Conservation (phyloP, 2,329 filamentous ascomycete species). For the Colletotrichum sp. region DNA sequence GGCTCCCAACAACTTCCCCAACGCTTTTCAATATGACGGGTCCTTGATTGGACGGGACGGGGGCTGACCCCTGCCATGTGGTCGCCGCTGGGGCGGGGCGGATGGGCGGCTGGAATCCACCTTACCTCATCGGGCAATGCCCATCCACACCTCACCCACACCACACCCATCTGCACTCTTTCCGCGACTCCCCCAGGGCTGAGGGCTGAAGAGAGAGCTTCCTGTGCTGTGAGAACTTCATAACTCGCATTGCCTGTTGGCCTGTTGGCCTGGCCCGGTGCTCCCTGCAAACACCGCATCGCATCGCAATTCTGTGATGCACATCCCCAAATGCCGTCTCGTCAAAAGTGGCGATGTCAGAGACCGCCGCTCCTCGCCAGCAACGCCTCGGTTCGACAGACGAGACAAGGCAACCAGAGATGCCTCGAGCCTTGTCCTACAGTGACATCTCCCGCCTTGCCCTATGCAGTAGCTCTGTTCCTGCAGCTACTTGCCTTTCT, state of each 20-base stretch:
- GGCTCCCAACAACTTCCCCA: constrained; percentile 21
- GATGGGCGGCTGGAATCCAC: constrained; percentile 11
- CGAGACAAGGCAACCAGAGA: not conserved
- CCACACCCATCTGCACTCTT: not conserved
- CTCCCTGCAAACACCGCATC: not conserved
- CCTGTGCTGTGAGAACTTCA: not conserved
- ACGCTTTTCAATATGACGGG: constrained; percentile 17
- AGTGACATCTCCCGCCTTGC: not conserved
- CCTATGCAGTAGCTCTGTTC: constrained; percentile 7
- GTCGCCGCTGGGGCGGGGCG: constrained; percentile 12
- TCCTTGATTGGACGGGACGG: constrained; percentile 10
- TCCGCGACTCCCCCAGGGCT: not conserved
- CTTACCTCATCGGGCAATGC: not conserved
- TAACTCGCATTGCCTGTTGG: not conserved
- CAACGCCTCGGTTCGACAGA: not conserved
- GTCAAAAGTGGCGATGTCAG: not conserved
- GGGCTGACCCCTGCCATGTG: constrained; percentile 11
- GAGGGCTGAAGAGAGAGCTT: not conserved
- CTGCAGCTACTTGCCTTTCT: constrained; percentile 5
- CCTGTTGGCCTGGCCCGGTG: not conserved
- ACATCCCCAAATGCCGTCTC: not conserved
- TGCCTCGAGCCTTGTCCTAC: not conserved
- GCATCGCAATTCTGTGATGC: not conserved
- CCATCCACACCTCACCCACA: not conserved
- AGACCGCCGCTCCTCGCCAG: not conserved